Percentiles rank a stretch among this genome's conserved stretches.
These are phyloP conservation scores for Saccharomycopsis sp. DNA, from an alignment of 805 yeast species.

Conservation along the genomic window DNA sequence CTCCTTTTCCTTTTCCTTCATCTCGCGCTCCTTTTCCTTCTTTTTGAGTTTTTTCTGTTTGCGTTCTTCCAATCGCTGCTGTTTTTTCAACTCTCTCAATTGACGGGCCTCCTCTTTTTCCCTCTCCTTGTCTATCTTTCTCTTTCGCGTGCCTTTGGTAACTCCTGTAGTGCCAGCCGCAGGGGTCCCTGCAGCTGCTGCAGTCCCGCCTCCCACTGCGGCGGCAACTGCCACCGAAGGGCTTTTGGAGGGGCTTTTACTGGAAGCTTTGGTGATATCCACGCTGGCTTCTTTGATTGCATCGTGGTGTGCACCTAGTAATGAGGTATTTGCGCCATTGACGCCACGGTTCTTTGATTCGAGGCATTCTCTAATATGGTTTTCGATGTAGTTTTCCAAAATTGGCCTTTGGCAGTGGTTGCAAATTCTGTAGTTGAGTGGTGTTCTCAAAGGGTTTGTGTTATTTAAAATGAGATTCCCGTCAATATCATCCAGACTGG, in stretches of 20 bases:
- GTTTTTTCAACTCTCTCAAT: conserved; percentile 19
- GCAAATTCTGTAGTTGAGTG: conserved; percentile 40
- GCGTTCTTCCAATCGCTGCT: conserved; percentile 13
- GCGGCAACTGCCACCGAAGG: not conserved
- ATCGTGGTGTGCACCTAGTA: conserved; percentile 18
- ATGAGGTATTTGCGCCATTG: conserved; percentile 4
- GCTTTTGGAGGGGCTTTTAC: not conserved
- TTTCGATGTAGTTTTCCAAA: conserved; percentile 30
- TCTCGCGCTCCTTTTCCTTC: conserved; percentile 21
- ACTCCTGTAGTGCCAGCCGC: conserved; percentile 6
- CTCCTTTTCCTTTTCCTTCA: conserved; percentile 21
- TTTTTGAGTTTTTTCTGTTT: conserved; percentile 22
- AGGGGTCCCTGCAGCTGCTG: conserved; percentile 1
- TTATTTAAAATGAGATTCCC: conserved; percentile 16
- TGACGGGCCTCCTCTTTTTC: conserved; percentile 19
- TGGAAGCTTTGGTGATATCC: conserved; percentile 2
- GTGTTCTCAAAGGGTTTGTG: conserved; percentile 32
- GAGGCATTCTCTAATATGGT: conserved; percentile 36
- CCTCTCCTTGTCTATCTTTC: conserved; percentile 18
- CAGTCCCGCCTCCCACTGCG: conserved; percentile 2
- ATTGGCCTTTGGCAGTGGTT: conserved; percentile 42
- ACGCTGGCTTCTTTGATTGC: conserved; percentile 22
- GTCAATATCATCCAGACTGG: conserved; percentile 3
- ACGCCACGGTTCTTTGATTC: conserved; percentile 24
- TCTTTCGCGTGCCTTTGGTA: conserved; percentile 15